A percentile compares a stretch with the other conserved stretches of the same genome.
phyloP scores from a whole-genome alignment of 73 alveolate genomes.

The Paramecium primaurelia region DNA sequence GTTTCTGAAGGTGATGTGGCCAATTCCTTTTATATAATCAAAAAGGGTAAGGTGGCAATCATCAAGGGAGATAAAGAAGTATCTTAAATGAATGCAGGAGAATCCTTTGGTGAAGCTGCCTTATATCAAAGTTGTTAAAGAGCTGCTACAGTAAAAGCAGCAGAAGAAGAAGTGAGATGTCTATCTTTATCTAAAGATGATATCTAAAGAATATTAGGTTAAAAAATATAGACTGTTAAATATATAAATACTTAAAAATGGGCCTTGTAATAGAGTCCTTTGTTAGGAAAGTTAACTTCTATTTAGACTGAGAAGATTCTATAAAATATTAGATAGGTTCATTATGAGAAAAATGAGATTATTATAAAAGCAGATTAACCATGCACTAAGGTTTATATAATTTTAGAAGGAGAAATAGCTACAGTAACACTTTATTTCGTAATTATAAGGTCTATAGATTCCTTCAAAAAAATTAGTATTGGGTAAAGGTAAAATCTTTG shows the following conservation, averaged over 20 bases:
- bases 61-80: conserved; percentile 63
- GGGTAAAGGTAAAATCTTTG: conserved; percentile 23
- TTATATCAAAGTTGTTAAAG: conserved; percentile 47
- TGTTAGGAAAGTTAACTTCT: conserved; percentile 42
- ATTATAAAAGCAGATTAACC: neutral
- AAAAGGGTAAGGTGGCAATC: conserved; percentile 65
- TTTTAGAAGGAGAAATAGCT: conserved; percentile 44
- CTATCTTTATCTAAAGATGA: conserved; percentile 59
- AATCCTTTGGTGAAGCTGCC: conserved; percentile 69
- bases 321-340: neutral
- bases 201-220: conserved; percentile 55
- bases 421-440: conserved; percentile 6
- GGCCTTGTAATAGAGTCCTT: conserved; percentile 56
- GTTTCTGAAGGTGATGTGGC: conserved; percentile 58
- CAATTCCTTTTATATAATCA: conserved; percentile 52
- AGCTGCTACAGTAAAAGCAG: conserved; percentile 65
- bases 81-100: conserved; percentile 54
- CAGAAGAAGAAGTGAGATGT: conserved; percentile 62
- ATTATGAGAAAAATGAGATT: conserved; percentile 23
- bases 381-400: neutral
- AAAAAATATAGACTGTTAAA: conserved; percentile 47
- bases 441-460: neutral
- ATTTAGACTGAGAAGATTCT: conserved; percentile 50
- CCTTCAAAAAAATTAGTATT: neutral
- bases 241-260: conserved; percentile 53